Percentiles rank a stretch among this genome's conserved stretches.
These are phyloP conservation scores for Candida krabiensis DNA, from an alignment of 805 yeast species.

Conservation along the genomic window DNA sequence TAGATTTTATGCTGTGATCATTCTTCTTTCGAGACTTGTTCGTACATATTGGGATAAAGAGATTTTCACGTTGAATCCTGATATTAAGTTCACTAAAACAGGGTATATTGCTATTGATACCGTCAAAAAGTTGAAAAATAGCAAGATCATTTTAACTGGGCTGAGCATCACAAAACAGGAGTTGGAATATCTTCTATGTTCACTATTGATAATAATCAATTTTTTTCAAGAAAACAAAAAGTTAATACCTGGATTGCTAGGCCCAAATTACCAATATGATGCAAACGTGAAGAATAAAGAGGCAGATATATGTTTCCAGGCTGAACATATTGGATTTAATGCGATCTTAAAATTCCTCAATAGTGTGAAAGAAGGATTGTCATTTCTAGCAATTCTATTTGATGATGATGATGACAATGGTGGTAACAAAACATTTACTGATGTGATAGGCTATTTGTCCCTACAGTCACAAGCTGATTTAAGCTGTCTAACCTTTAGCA, in stretches of 20 bases:
- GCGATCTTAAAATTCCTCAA: slow-evolving; percentile 72
- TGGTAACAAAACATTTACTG: slow-evolving; percentile 47
- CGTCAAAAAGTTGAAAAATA: slow-evolving; percentile 41
- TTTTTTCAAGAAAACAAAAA: slow-evolving; percentile 68
- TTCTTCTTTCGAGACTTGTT: slow-evolving; percentile 74
- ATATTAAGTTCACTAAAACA: slow-evolving; percentile 33
- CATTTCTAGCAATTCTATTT: slow-evolving; percentile 77
- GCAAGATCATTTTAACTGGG: slow-evolving; percentile 41
- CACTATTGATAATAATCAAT: slow-evolving; percentile 65
- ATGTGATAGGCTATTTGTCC: slow-evolving; percentile 68
- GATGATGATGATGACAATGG: slow-evolving; percentile 59
- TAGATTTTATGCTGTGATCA: slow-evolving; percentile 83
- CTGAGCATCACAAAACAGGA: slow-evolving; percentile 48
- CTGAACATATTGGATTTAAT: slow-evolving; percentile 86
- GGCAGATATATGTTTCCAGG: slow-evolving; percentile 71
- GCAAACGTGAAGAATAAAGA: slow-evolving; percentile 44
- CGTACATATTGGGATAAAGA: slow-evolving; percentile 76
- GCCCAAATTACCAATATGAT: slow-evolving; percentile 55
- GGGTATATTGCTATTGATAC: slow-evolving; percentile 39
- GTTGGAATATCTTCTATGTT: slow-evolving; percentile 69
- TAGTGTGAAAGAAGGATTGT: slow-evolving; percentile 84
- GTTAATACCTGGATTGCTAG: slow-evolving; percentile 57
- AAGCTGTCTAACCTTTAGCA: slow-evolving; percentile 66
- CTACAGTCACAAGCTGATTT: slow-evolving; percentile 68
- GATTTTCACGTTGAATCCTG: slow-evolving; percentile 50